These are phyloP conservation scores for Auricularia sp. DNA, from an alignment of 768 basidiomycete genomes.

Conservation along the genomic window DNA sequence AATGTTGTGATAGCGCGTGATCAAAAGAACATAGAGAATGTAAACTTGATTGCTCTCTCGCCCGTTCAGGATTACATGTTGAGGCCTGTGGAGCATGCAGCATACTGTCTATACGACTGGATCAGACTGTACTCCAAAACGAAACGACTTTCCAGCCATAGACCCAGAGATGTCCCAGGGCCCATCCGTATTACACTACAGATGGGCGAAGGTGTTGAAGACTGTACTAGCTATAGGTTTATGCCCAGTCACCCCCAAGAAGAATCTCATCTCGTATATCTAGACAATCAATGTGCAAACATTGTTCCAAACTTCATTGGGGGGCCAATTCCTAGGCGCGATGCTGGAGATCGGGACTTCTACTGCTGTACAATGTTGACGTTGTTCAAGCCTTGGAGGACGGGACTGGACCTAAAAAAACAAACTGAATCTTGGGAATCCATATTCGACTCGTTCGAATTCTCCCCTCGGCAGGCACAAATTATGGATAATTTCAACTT, in stretches of 20 bases:
- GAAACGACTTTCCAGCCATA: not conserved
- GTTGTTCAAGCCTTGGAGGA: constrained; percentile 17
- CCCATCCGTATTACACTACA: not conserved
- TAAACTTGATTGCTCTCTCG: not conserved
- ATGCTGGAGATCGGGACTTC: not conserved
- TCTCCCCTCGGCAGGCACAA: constrained; percentile 9
- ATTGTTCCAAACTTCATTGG: not conserved
- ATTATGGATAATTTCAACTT: constrained; percentile 20
- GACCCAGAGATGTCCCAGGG: not conserved
- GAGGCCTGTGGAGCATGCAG: not conserved
- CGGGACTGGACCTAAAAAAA: constrained; percentile 14
- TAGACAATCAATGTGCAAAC: not conserved
- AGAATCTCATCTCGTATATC: not conserved
- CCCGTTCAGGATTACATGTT: not conserved
- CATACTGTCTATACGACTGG: constrained; percentile 1
- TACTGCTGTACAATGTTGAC: not conserved
- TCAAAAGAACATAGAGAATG: too few relatives aligned
- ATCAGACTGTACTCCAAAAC: not conserved
- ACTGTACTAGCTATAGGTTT: not conserved
- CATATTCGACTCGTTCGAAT: constrained; percentile 10
- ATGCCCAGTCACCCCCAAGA: not conserved
- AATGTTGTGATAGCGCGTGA: not conserved
- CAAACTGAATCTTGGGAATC: constrained; percentile 12
- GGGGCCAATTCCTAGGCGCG: not conserved
- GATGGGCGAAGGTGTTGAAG: not conserved